Percentiles rank a stretch among this genome's conserved stretches.
phyloP scores from a whole-genome alignment of 805 yeast genomes.

The Wilhelminamyces savonicus region DNA sequence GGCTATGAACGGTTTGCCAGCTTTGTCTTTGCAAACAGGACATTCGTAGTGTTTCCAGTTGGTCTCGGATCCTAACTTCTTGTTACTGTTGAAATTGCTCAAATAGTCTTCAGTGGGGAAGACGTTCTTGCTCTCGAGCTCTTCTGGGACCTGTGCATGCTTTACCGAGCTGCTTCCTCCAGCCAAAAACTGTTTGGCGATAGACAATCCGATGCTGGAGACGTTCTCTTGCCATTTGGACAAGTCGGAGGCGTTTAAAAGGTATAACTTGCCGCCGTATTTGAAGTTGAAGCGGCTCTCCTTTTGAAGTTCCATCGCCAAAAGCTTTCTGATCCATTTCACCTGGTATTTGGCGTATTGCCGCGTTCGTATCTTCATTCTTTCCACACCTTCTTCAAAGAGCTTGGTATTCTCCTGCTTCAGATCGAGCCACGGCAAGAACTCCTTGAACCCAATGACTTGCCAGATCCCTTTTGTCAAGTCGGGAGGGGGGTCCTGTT shows the following conservation, averaged over 20 bases:
- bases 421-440: slow-evolving; percentile 58
- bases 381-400: slow-evolving; percentile 47
- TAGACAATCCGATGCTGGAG: slow-evolving; percentile 43
- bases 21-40: slow-evolving; percentile 52
- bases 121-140: slow-evolving; percentile 12
- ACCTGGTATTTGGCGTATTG: slow-evolving; percentile 85
- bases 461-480: slow-evolving; percentile 83
- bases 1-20: slow-evolving; percentile 51
- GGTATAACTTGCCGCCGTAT: slow-evolving; percentile 58
- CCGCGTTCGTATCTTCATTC: slow-evolving; percentile 80
- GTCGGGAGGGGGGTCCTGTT: slow-evolving; percentile 34
- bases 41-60: slow-evolving; percentile 70
- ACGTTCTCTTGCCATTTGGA: slow-evolving; percentile 55
- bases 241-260: slow-evolving; percentile 76
- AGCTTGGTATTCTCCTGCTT: slow-evolving; percentile 7
- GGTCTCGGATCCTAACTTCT: slow-evolving; percentile 22
- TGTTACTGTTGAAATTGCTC: slow-evolving; percentile 32
- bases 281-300: slow-evolving; percentile 40
- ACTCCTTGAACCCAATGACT: slow-evolving; percentile 90
- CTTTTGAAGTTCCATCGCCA: slow-evolving; percentile 53
- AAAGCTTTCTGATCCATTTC: slow-evolving; percentile 78
- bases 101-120: slow-evolving; percentile 3
- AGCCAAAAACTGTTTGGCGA: slow-evolving; percentile 34
- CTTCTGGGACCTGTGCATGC: slow-evolving; percentile 21
- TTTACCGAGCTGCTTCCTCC: slow-evolving; percentile 21